Conservation (phyloP, 176 grass and related monocot species). For the Ensete glaucum region DNA sequence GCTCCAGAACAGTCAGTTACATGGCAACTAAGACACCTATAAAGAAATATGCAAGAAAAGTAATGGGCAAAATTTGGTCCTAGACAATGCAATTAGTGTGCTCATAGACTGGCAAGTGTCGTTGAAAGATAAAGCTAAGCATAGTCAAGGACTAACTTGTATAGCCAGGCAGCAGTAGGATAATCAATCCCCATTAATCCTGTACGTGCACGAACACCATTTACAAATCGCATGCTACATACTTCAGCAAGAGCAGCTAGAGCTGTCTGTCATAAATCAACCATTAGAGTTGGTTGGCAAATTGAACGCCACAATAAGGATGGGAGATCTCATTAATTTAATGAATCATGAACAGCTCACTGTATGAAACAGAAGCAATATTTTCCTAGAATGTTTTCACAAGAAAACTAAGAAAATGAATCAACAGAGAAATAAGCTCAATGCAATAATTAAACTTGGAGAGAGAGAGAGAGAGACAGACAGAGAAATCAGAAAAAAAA, state of each 20-base stretch:
- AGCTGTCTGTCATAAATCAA: constrained; percentile 38
- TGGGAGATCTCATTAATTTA: background rate
- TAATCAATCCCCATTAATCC: constrained; percentile 95
- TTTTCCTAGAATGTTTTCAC: background rate
- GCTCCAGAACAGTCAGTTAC: background rate
- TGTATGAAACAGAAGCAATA: background rate
- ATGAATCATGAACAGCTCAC: background rate
- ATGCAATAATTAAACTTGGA: background rate
- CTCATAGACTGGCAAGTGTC: background rate
- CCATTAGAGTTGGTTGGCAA: constrained; percentile 22
- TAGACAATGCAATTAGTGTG: background rate
- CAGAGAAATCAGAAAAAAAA: too few species aligned
- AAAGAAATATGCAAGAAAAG: background rate
- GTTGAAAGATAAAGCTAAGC: background rate
- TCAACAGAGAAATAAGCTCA: background rate
- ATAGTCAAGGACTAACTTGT: constrained; percentile 31
- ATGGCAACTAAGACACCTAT: background rate
- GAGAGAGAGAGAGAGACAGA: background rate
- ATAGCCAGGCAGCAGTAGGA: constrained; percentile 82
- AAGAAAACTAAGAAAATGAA: background rate
- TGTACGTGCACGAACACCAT: constrained; percentile 58
- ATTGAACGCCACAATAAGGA: background rate
- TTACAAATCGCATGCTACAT: constrained; percentile 89
- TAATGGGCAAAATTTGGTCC: background rate
- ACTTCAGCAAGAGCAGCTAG: constrained; percentile 78